phyloP scores from a whole-genome alignment of 1,284 basidiomycete genomes.

The Naganishia liquefaciens region DNA sequence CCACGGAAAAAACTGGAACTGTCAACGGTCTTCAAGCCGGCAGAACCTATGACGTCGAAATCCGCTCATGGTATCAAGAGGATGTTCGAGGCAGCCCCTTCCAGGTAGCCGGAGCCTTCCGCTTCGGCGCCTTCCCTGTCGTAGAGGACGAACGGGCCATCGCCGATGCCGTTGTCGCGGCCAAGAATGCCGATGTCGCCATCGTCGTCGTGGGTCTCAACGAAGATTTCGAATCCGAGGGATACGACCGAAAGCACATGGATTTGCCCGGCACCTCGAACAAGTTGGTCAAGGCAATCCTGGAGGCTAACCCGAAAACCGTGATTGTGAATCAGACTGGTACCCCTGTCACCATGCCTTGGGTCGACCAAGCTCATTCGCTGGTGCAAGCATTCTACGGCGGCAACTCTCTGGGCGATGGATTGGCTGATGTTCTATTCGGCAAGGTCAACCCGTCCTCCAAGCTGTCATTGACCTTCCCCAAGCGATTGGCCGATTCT shows the following conservation, averaged over 20 bases:
- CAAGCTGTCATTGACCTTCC: constrained; percentile 36
- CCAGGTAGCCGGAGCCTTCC: constrained; percentile 38
- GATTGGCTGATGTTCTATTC: constrained; percentile 41
- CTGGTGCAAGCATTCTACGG: constrained; percentile 37
- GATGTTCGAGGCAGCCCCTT: constrained; percentile 30
- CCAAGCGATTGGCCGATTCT: constrained; percentile 33
- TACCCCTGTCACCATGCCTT: constrained; percentile 43
- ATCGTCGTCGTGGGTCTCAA: constrained; percentile 66
- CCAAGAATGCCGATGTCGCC: constrained; percentile 62
- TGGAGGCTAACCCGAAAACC: constrained; percentile 40
- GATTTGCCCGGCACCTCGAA: constrained; percentile 59
- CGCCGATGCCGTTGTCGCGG: constrained; percentile 62
- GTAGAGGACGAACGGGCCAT: constrained; percentile 64
- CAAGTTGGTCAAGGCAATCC: constrained; percentile 56
- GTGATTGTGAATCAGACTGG: constrained; percentile 44
- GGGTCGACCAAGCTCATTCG: constrained; percentile 37
- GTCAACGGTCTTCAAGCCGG: constrained; percentile 28
- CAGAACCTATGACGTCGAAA: constrained; percentile 33
- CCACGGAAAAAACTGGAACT: constrained; percentile 42
- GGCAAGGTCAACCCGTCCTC: constrained; percentile 41
- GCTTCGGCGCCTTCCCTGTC: constrained; percentile 67
- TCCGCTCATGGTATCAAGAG: constrained; percentile 29
- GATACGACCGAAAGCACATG: constrained; percentile 48
- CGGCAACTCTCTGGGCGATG: constrained; percentile 38
- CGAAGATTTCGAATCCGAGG: constrained; percentile 56